Percentiles rank a stretch among this genome's conserved stretches.
Evolutionary conservation across 2,329 filamentous ascomycete genomes (phyloP).

Genomic region (Chaetomiaceae sp.): DNA sequence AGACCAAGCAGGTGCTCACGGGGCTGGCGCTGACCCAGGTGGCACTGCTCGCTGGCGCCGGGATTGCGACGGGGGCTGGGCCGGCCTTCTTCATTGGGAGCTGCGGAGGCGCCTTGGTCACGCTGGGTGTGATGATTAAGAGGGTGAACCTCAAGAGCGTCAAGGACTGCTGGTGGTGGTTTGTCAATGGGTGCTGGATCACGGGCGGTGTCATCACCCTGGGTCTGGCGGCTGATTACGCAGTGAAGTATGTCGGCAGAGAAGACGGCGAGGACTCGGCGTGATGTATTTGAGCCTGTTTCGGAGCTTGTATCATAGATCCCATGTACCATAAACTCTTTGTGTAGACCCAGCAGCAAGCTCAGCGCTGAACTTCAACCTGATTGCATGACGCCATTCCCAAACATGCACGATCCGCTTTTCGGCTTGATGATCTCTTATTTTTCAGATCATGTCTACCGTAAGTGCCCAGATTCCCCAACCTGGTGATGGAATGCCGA

Average conservation of each 20-base stretch:
- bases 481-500: constrained; percentile 28
- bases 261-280: constrained; percentile 21
- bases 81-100: constrained; percentile 65
- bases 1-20: constrained; percentile 71
- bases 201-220: constrained; percentile 59
- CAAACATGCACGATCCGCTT: constrained; percentile 10
- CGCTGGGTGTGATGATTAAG: constrained; percentile 63
- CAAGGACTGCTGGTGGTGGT: constrained; percentile 73
- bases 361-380: background rate
- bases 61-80: constrained; percentile 61
- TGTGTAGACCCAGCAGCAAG: background rate
- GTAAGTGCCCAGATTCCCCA: constrained; percentile 26
- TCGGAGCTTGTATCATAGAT: constrained; percentile 6
- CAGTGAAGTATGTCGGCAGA: constrained; percentile 43
- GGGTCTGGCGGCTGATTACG: constrained; percentile 57
- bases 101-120: constrained; percentile 59
- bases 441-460: constrained; percentile 31
- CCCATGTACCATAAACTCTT: constrained; percentile 9
- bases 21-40: constrained; percentile 67
- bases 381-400: constrained; percentile 15
- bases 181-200: constrained; percentile 65
- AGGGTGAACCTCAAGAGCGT: constrained; percentile 62
- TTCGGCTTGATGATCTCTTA: constrained; percentile 27
- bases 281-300: constrained; percentile 7
- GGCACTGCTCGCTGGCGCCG: constrained; percentile 64